phyloP scores from a whole-genome alignment of 805 yeast species.

The Metschnikowia colocasiae region DNA sequence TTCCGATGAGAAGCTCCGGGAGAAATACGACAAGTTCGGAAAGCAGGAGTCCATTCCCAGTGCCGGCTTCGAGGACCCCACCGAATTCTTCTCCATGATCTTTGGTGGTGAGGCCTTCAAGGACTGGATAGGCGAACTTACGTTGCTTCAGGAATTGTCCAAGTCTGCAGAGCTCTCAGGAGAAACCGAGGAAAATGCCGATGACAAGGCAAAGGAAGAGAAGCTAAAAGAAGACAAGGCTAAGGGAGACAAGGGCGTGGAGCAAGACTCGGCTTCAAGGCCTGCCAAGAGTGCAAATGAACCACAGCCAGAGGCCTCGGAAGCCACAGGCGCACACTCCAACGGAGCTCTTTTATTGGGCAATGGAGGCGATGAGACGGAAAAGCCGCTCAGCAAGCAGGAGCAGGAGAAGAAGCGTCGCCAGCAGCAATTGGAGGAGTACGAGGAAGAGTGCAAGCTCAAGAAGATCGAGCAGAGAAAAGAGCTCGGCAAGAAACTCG shows the following conservation, averaged over 20 bases:
- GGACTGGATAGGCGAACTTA: constrained; percentile 48
- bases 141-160: constrained; percentile 42
- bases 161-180: constrained; percentile 43
- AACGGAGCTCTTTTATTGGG: constrained; percentile 17
- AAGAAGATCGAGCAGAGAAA: constrained; percentile 66
- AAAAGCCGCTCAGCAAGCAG: constrained; percentile 23
- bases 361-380: constrained; percentile 7
- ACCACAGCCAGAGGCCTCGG: not conserved
- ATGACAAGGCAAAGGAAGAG: not conserved
- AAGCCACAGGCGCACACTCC: not conserved
- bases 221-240: not conserved
- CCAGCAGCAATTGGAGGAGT: constrained; percentile 52
- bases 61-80: constrained; percentile 66
- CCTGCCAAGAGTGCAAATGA: not conserved
- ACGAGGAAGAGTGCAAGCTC: constrained; percentile 71
- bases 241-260: not conserved
- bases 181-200: constrained; percentile 19
- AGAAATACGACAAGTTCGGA: constrained; percentile 71
- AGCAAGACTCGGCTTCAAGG: not conserved
- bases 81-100: constrained; percentile 64
- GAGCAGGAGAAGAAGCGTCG: constrained; percentile 45
- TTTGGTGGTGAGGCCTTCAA: constrained; percentile 90
- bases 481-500: constrained; percentile 55
- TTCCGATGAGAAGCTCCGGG: constrained; percentile 59
- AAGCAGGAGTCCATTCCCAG: constrained; percentile 66